Conservation (phyloP, 2,329 filamentous ascomycete genomes). For the Penicillium paneum region DNA sequence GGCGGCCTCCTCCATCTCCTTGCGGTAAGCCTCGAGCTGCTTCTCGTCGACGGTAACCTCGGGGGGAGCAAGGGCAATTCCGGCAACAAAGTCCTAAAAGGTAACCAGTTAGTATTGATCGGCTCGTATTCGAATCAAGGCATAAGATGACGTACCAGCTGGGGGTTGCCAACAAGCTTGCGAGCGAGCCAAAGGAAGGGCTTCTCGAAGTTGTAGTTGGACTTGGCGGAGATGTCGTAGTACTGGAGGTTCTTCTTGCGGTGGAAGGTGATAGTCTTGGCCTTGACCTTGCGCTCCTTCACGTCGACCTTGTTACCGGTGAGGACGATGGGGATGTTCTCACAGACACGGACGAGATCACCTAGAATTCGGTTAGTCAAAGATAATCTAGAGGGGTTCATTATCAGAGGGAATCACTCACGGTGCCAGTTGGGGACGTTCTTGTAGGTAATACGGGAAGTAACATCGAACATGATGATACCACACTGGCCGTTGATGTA, state of each 20-base stretch:
- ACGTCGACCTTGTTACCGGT: constrained; percentile 99
- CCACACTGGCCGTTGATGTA: constrained; percentile 99
- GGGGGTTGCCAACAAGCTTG: constrained; percentile 94
- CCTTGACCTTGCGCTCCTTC: constrained; percentile 99
- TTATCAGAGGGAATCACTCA: constrained; percentile 53
- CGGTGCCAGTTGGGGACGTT: constrained; percentile 99
- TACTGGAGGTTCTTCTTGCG: constrained; percentile 99
- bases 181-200: constrained; percentile 98
- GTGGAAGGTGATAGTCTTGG: constrained; percentile 99
- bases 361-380: constrained; percentile 50
- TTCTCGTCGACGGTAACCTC: constrained; percentile 84
- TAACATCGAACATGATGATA: constrained; percentile 99
- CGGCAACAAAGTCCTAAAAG: constrained; percentile 87
- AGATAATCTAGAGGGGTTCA: constrained; percentile 4
- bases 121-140: constrained; percentile 15
- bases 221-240: constrained; percentile 99
- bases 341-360: constrained; percentile 97
- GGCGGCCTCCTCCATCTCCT: constrained; percentile 83
- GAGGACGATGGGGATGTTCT: constrained; percentile 98
- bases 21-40: constrained; percentile 75
- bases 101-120: constrained; percentile 21
- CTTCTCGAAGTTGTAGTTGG: constrained; percentile 99
- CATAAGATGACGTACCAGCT: constrained; percentile 59
- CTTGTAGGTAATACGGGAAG: constrained; percentile 99
- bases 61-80: constrained; percentile 88